A percentile compares a stretch with the other conserved stretches of the same genome.
These are phyloP conservation scores for Phylloporus arenicola DNA, from an alignment of 768 basidiomycete genomes.

Conservation along the genomic window DNA sequence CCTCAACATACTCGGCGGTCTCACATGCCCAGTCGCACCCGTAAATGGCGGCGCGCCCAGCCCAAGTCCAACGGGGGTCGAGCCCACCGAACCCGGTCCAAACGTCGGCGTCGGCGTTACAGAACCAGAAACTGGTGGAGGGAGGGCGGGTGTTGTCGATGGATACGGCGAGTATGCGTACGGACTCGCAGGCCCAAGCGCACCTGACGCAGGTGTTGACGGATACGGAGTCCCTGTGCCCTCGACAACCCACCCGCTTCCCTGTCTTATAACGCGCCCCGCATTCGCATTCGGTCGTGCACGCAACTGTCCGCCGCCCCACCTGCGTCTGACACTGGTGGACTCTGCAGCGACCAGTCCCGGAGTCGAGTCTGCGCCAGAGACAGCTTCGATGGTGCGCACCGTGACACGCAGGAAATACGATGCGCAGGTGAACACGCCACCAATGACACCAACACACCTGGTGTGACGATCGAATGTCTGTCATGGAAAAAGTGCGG, in stretches of 20 bases:
- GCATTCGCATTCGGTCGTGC: constrained; percentile 37
- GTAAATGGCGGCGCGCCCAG: constrained; percentile 23
- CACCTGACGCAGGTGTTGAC: constrained; percentile 31
- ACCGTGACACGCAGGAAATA: constrained; percentile 64
- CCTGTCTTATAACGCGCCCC: constrained; percentile 50
- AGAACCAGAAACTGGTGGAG: constrained; percentile 4
- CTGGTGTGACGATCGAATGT: constrained; percentile 24
- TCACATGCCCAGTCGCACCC: neutral
- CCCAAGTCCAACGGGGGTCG: constrained; percentile 28
- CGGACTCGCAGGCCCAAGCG: constrained; percentile 24
- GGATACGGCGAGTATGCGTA: constrained; percentile 29
- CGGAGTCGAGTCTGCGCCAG: constrained; percentile 45
- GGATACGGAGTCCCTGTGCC: constrained; percentile 36
- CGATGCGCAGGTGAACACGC: constrained; percentile 80
- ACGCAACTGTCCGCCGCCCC: constrained; percentile 62
- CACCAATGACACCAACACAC: constrained; percentile 89
- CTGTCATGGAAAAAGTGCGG: neutral
- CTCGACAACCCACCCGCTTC: constrained; percentile 57
- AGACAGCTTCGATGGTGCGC: constrained; percentile 63
- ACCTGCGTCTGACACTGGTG: constrained; percentile 59
- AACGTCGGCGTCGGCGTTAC: constrained; percentile 25
- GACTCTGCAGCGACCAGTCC: constrained; percentile 63
- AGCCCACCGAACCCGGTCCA: constrained; percentile 27
- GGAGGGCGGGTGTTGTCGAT: constrained; percentile 2
- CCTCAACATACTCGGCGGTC: constrained; percentile 14